Evolutionary conservation across 1,139 yeast species (phyloP).

Genomic region (Geotrichum citri-aurantii): DNA sequence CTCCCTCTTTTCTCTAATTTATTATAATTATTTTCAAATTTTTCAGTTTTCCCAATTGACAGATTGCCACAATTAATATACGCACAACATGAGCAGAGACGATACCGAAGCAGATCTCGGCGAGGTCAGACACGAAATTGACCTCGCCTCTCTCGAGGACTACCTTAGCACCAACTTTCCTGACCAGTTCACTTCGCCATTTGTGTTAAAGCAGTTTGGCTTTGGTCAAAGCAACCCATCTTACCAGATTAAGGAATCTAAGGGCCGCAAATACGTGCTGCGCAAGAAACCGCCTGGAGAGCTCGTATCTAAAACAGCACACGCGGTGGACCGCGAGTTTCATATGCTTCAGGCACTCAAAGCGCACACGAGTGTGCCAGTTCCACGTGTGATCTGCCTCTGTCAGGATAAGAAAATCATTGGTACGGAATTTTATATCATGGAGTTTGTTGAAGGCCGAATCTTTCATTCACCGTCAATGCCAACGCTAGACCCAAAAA

Average conservation of each 20-base stretch:
- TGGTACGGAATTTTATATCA: constrained; percentile 63
- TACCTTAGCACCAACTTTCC: constrained; percentile 25
- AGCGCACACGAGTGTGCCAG: constrained; percentile 42
- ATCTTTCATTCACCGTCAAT: constrained; percentile 54
- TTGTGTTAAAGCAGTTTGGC: constrained; percentile 46
- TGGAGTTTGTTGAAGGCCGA: constrained; percentile 57
- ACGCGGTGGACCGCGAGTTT: constrained; percentile 61
- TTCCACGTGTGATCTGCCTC: constrained; percentile 62
- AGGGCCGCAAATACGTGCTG: constrained; percentile 45
- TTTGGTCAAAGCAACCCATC: constrained; percentile 70
- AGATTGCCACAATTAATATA: not conserved
- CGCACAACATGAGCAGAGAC: constrained; percentile 21
- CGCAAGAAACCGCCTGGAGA: constrained; percentile 59
- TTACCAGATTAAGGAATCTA: constrained; percentile 45
- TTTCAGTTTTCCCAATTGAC: not conserved
- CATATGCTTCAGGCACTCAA: constrained; percentile 44
- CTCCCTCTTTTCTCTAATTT: not conserved
- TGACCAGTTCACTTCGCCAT: constrained; percentile 19
- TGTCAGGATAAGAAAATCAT: constrained; percentile 57
- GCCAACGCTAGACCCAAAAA: constrained; percentile 36
- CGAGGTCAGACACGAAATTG: constrained; percentile 39
- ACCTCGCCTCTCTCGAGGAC: constrained; percentile 35
- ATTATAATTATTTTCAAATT: not conserved
- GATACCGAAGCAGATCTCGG: constrained; percentile 37
- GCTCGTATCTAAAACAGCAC: constrained; percentile 55